Conservation (phyloP, 305 asterid genomes). For the Fraxinus velutina region DNA sequence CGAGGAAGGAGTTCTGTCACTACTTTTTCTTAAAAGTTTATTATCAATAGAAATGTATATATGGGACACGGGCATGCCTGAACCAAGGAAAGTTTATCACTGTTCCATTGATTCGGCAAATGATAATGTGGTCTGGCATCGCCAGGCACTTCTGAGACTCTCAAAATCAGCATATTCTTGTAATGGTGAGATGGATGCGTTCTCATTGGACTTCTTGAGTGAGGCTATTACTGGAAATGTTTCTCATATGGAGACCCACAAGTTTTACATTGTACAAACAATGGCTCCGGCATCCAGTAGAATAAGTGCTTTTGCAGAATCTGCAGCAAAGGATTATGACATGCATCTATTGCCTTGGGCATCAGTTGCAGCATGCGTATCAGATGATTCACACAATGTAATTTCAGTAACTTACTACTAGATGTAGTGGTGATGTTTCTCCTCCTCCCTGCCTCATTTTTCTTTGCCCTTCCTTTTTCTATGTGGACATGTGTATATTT, state of each 20-base stretch:
- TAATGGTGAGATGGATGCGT: constrained; percentile 56
- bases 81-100: constrained; percentile 67
- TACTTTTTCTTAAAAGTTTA: constrained; percentile 80
- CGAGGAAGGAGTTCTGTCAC: constrained; percentile 78
- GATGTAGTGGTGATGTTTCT: constrained; percentile 23
- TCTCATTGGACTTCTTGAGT: constrained; percentile 71
- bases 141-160: constrained; percentile 66
- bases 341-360: constrained; percentile 96
- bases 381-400: constrained; percentile 67
- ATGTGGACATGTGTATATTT: constrained; percentile 4
- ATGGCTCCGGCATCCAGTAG: constrained; percentile 85
- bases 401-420: constrained; percentile 26
- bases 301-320: constrained; percentile 82
- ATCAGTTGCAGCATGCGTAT: constrained; percentile 89
- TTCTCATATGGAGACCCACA: constrained; percentile 50
- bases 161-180: constrained; percentile 44
- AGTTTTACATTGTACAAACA: constrained; percentile 73
- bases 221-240: constrained; percentile 61
- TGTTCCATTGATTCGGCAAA: constrained; percentile 58
- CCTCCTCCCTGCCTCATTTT: constrained; percentile 11
- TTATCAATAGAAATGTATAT: constrained; percentile 75
- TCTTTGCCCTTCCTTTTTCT: constrained; percentile 4
- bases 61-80: constrained; percentile 76
- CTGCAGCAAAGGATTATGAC: constrained; percentile 82
- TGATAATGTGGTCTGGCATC: constrained; percentile 64